Conservation (phyloP, 192 early-diverging fungal genomes). For the Bifiguratus adelaidae region DNA sequence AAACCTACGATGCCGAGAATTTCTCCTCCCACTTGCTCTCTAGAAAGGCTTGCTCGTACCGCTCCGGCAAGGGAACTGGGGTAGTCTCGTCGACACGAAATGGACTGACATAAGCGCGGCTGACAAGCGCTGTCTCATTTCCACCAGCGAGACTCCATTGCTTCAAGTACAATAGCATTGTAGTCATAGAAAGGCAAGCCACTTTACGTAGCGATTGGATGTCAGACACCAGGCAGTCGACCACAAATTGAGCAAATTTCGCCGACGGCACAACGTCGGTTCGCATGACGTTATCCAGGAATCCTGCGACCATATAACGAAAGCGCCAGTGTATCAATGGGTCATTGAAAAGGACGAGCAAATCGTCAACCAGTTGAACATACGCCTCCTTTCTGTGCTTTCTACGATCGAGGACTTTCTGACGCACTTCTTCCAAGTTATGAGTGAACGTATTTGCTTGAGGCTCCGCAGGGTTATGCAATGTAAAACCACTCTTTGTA, state of each 20-base stretch:
- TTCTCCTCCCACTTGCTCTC: slow-evolving; percentile 3
- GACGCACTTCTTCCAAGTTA: background rate
- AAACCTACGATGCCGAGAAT: background rate
- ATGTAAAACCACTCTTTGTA: too few species aligned
- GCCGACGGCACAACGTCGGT: slow-evolving; percentile 42
- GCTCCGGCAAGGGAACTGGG: slow-evolving; percentile 20
- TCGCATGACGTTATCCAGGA: slow-evolving; percentile 62
- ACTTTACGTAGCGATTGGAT: slow-evolving; percentile 61
- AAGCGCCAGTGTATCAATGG: slow-evolving; percentile 74
- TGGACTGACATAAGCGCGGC: slow-evolving; percentile 26
- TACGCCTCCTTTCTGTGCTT: slow-evolving; percentile 24
- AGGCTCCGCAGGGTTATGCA: too few species aligned
- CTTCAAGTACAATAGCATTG: slow-evolving; percentile 61
- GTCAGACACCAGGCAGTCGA: slow-evolving; percentile 56
- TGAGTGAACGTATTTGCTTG: background rate
- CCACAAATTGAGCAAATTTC: slow-evolving; percentile 42
- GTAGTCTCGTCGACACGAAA: slow-evolving; percentile 19
- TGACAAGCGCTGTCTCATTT: slow-evolving; percentile 28
- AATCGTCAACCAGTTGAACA: slow-evolving; percentile 13
- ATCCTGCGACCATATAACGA: slow-evolving; percentile 66
- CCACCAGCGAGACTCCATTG: slow-evolving; percentile 44
- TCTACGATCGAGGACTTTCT: slow-evolving; percentile 6
- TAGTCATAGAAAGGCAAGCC: slow-evolving; percentile 43
- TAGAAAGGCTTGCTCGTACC: slow-evolving; percentile 23
- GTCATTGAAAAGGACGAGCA: slow-evolving; percentile 50